A percentile compares a stretch with the other conserved stretches of the same genome.
phyloP scores from a whole-genome alignment of 2,329 filamentous ascomycete species.

The Bipolaris oryzae region DNA sequence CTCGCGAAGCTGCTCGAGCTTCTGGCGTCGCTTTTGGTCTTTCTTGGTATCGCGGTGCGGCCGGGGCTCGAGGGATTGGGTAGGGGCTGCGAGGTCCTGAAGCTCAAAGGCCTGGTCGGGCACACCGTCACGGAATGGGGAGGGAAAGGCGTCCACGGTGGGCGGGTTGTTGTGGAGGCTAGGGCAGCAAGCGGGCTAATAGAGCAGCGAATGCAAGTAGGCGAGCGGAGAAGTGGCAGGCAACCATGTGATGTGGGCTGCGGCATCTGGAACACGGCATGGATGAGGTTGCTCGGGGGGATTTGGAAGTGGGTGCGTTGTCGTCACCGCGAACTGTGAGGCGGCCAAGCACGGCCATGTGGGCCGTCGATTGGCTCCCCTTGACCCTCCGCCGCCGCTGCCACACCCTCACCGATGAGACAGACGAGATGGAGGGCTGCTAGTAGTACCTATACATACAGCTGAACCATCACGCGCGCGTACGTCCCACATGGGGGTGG shows the following conservation, averaged over 20 bases:
- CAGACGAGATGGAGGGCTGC: no score
- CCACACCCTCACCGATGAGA: neutral
- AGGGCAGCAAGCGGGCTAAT: conserved; percentile 5
- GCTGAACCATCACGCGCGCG: no score
- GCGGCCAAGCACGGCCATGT: conserved; percentile 9
- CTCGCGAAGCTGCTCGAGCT: conserved; percentile 72
- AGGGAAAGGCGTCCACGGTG: conserved; percentile 36
- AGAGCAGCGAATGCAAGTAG: neutral
- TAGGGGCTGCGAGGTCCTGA: conserved; percentile 29
- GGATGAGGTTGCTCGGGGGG: conserved; percentile 7
- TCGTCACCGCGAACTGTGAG: conserved; percentile 11
- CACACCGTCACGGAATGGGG: conserved; percentile 25
- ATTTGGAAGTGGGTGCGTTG: conserved; percentile 9
- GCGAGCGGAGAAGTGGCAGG: conserved; percentile 10
- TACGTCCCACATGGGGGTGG: neutral
- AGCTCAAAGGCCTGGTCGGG: conserved; percentile 40
- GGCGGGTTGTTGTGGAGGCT: conserved; percentile 10
- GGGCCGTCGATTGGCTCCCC: conserved; percentile 15
- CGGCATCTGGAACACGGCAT: conserved; percentile 15
- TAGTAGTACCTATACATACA: no score
- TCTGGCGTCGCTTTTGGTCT: conserved; percentile 61
- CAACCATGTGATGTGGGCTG: conserved; percentile 11
- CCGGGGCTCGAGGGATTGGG: conserved; percentile 5
- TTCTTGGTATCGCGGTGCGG: conserved; percentile 33
- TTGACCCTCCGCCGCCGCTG: neutral